Conservation (phyloP, 768 basidiomycete species). For the Auriscalpium microsporum region DNA sequence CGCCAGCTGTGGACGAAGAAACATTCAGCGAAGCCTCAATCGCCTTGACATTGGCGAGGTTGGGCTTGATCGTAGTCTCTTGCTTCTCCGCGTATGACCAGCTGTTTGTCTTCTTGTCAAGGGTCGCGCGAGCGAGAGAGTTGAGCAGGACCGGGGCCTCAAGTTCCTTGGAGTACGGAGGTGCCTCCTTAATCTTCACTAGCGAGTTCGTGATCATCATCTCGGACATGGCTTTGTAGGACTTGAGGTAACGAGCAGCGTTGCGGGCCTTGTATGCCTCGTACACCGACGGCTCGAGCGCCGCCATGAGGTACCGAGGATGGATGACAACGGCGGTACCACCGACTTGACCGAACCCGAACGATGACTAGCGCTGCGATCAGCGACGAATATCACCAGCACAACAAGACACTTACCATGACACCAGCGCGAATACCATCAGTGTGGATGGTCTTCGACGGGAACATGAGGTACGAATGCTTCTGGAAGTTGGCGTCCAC, state of each 20-base stretch:
- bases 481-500: slow-evolving; percentile 89
- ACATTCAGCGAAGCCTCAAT: slow-evolving; percentile 46
- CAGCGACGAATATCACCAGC: background rate
- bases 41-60: slow-evolving; percentile 60
- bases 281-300: slow-evolving; percentile 71
- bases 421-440: slow-evolving; percentile 84
- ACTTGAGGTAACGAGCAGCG: slow-evolving; percentile 53
- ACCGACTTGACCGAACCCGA: slow-evolving; percentile 98
- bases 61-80: slow-evolving; percentile 38
- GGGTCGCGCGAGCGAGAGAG: slow-evolving; percentile 79
- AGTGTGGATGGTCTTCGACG: slow-evolving; percentile 91
- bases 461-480: slow-evolving; percentile 91
- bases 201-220: slow-evolving; percentile 93
- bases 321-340: slow-evolving; percentile 84
- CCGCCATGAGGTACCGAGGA: slow-evolving; percentile 84
- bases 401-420: slow-evolving; percentile 47
- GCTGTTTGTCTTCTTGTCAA: slow-evolving; percentile 77
- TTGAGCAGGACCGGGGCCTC: slow-evolving; percentile 86
- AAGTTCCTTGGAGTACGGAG: slow-evolving; percentile 80
- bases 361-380: slow-evolving; percentile 59
- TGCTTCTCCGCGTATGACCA: slow-evolving; percentile 71
- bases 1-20: slow-evolving; percentile 50
- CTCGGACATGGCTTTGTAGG: slow-evolving; percentile 88
- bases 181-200: slow-evolving; percentile 90
- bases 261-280: slow-evolving; percentile 68